phyloP scores from a whole-genome alignment of 805 yeast species.

The Yamadazyma philogaea region DNA sequence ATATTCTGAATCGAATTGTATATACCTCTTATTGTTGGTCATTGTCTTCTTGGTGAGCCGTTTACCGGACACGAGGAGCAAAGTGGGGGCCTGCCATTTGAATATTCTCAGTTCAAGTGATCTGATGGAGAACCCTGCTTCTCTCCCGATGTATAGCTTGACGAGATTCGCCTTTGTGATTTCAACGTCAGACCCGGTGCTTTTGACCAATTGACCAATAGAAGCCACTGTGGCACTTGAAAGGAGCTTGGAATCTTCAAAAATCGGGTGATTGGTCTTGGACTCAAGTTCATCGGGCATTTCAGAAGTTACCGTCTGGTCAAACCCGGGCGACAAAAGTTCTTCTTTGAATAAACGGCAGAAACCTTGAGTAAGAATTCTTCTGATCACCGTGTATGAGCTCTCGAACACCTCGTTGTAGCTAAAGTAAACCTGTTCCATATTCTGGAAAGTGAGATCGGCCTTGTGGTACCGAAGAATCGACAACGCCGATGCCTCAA shows the following conservation, averaged over 20 bases:
- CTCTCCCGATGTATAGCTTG: slow-evolving; percentile 68
- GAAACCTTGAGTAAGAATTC: slow-evolving; percentile 17
- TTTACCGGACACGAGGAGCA: slow-evolving; percentile 67
- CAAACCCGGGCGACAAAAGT: slow-evolving; percentile 23
- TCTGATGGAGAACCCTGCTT: slow-evolving; percentile 82
- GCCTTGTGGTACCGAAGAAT: slow-evolving; percentile 51
- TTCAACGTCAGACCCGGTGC: slow-evolving; percentile 26
- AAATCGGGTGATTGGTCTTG: slow-evolving; percentile 5
- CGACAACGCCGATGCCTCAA: slow-evolving; percentile 41
- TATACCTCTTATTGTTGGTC: slow-evolving; percentile 44
- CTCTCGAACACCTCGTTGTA: slow-evolving; percentile 17
- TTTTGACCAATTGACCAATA: slow-evolving; percentile 30
- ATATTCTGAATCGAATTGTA: slow-evolving; percentile 48
- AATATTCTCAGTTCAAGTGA: slow-evolving; percentile 79
- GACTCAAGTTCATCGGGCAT: slow-evolving; percentile 1
- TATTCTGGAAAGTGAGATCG: slow-evolving; percentile 20
- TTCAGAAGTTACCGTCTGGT: slow-evolving; percentile 1
- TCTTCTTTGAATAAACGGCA: slow-evolving; percentile 25
- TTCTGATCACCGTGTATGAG: slow-evolving; percentile 1
- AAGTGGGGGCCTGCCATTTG: slow-evolving; percentile 88
- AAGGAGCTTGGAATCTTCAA: slow-evolving; percentile 36
- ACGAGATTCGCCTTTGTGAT: slow-evolving; percentile 47
- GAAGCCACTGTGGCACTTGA: slow-evolving; percentile 39
- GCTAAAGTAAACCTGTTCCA: slow-evolving; percentile 11
- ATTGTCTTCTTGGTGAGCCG: slow-evolving; percentile 37